Evolutionary conservation across 768 basidiomycete species (phyloP).

Genomic region (Suillus spraguei): DNA sequence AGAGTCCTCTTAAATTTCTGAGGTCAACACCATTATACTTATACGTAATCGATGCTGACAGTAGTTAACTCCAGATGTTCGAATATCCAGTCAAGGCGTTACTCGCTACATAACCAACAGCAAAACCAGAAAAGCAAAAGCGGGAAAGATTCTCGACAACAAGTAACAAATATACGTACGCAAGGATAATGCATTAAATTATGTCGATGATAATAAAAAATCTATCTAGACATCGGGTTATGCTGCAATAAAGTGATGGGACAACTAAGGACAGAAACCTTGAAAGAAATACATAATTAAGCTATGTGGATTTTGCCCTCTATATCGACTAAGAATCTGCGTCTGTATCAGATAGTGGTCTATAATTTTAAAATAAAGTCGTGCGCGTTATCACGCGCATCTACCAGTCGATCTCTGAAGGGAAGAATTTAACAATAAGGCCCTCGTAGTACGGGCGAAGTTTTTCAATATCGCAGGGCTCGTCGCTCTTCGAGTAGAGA

Average conservation of each 20-base stretch:
- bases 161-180: too few species aligned
- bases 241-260: constrained; percentile 4
- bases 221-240: neutral
- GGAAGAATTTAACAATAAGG: constrained; percentile 87
- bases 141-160: too few species aligned
- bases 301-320: constrained; percentile 3
- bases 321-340: neutral
- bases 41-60: too few species aligned
- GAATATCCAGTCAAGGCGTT: too few species aligned
- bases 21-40: too few species aligned
- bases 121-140: too few species aligned
- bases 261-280: neutral
- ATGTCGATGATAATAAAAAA: too few species aligned
- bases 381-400: neutral
- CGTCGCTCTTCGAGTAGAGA: constrained; percentile 88
- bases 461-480: constrained; percentile 57
- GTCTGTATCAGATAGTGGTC: neutral
- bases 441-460: constrained; percentile 83
- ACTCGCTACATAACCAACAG: too few species aligned
- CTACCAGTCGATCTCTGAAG: constrained; percentile 79
- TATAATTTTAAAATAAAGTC: neutral
- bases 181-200: too few species aligned
- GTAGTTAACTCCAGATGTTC: too few species aligned
- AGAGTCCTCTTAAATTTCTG: too few species aligned
- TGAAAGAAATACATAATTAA: constrained; percentile 13